These are phyloP conservation scores for Fistulifera pelliculosa DNA, from an alignment of 108 stramenopile species.

Conservation along the genomic window DNA sequence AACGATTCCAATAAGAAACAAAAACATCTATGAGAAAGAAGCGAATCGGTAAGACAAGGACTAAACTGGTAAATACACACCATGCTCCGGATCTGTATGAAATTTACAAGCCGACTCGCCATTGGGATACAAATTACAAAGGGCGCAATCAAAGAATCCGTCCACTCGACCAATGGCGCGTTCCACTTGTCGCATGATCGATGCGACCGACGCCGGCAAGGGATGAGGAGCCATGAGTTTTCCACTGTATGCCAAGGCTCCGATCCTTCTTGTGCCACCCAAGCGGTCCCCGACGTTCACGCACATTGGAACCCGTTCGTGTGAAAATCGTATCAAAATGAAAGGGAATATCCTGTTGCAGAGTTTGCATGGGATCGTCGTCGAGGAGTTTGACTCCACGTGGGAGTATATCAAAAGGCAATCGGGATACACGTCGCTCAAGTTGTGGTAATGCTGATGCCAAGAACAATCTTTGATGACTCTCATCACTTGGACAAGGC, in stretches of 20 bases:
- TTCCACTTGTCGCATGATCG: conserved; percentile 44
- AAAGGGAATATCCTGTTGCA: conserved; percentile 44
- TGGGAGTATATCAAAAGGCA: conserved; percentile 63
- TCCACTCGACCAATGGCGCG: conserved; percentile 11
- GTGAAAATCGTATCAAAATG: conserved; percentile 52
- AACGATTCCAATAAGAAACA: too few species aligned
- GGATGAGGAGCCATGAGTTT: conserved; percentile 54
- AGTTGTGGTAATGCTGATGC: conserved; percentile 21
- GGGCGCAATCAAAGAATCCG: conserved; percentile 55
- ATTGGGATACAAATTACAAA: conserved; percentile 66
- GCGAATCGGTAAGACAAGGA: too few species aligned
- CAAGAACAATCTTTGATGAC: conserved; percentile 10
- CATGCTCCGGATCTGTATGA: conserved; percentile 71
- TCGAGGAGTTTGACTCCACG: conserved; percentile 21
- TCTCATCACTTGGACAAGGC: neutral
- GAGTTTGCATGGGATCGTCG: conserved; percentile 4
- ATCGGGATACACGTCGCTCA: conserved; percentile 23
- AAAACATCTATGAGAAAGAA: too few species aligned
- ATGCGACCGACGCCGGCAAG: conserved; percentile 31
- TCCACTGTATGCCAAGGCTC: conserved; percentile 62
- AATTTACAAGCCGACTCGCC: conserved; percentile 57
- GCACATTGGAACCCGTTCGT: conserved; percentile 40
- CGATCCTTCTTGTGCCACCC: conserved; percentile 61
- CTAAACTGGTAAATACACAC: conserved; percentile 15
- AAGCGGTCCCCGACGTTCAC: conserved; percentile 62